phyloP scores from a whole-genome alignment of 768 basidiomycete genomes.

The Macrolepiota albuminosa region DNA sequence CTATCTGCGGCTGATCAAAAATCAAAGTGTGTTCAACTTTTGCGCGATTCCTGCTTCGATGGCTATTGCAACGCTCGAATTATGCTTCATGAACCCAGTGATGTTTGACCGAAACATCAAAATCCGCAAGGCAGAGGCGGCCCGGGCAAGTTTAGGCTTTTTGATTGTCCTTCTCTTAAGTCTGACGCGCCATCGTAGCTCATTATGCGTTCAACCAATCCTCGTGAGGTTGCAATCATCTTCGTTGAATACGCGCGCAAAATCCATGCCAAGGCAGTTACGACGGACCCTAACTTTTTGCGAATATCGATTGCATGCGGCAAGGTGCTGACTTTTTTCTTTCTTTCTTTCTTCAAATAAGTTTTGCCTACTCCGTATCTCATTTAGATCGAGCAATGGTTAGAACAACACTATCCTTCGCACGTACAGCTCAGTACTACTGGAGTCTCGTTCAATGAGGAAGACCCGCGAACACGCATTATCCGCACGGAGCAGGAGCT shows the following conservation, averaged over 20 bases:
- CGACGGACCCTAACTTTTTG: constrained; percentile 85
- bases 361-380: constrained; percentile 6
- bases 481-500: constrained; percentile 39
- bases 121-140: constrained; percentile 90
- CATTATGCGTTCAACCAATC: constrained; percentile 90
- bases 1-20: constrained; percentile 81
- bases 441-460: constrained; percentile 32
- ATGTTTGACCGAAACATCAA: constrained; percentile 90
- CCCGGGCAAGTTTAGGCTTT: constrained; percentile 45
- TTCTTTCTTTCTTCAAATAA: neutral
- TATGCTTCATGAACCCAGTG: constrained; percentile 89
- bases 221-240: constrained; percentile 83
- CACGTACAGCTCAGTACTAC: constrained; percentile 52
- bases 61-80: constrained; percentile 90
- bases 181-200: constrained; percentile 43
- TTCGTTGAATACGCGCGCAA: constrained; percentile 78
- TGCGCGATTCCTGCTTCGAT: constrained; percentile 92
- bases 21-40: constrained; percentile 94
- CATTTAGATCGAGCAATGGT: constrained; percentile 86
- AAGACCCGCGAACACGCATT: constrained; percentile 55
- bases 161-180: neutral
- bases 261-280: constrained; percentile 77
- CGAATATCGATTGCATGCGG: constrained; percentile 79
- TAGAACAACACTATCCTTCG: constrained; percentile 89
- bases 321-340: constrained; percentile 45